These are phyloP conservation scores for Linnemannia hyalina DNA, from an alignment of 192 early-diverging fungal species.

Conservation along the genomic window DNA sequence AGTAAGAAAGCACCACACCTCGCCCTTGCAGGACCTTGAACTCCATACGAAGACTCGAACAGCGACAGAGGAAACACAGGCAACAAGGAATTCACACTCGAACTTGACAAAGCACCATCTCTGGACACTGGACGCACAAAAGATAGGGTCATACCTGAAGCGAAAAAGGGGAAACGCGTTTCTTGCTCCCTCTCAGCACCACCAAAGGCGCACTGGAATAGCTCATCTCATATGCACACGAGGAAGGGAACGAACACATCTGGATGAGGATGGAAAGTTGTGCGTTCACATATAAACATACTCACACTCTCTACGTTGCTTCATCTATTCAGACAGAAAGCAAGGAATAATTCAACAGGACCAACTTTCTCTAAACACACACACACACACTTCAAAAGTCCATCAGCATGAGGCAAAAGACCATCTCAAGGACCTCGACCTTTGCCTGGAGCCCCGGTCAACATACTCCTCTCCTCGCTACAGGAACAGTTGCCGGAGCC, in stretches of 20 bases:
- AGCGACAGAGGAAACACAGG: neutral
- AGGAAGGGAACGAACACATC: too few relatives aligned
- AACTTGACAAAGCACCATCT: neutral
- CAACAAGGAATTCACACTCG: neutral
- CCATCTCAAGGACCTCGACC: conserved; percentile 85
- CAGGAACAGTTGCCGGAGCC: conserved; percentile 95
- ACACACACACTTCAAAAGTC: conserved; percentile 10
- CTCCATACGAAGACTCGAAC: neutral
- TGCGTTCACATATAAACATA: neutral
- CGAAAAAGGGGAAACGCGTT: neutral
- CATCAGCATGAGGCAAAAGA: conserved; percentile 65
- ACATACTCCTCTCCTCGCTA: conserved; percentile 82
- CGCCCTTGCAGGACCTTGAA: neutral
- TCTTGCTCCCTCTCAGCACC: neutral
- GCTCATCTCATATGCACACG: neutral
- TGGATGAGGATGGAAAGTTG: neutral
- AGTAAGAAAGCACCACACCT: neutral
- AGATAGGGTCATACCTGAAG: neutral
- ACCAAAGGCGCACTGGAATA: neutral
- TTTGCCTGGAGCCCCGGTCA: conserved; percentile 90
- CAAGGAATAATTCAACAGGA: neutral
- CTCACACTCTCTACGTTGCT: neutral
- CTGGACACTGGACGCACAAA: neutral
- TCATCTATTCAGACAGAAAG: neutral
- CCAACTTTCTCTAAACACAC: neutral